A percentile compares a stretch with the other conserved stretches of the same genome.
Evolutionary conservation across 306 rosid species (phyloP).

Genomic region (Hippophae rhamnoides): DNA sequence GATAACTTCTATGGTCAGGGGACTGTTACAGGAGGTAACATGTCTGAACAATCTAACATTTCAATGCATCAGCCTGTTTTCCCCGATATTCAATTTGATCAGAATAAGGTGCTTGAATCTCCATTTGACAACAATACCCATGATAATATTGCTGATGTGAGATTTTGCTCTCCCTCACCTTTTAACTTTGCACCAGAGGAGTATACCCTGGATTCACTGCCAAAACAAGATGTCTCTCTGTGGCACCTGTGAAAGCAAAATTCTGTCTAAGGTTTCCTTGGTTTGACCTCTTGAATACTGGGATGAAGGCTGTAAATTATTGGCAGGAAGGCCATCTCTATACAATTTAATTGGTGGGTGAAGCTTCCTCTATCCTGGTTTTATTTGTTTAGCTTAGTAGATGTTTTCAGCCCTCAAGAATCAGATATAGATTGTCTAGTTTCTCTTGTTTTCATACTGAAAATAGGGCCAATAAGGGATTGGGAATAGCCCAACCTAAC

Average conservation of each 20-base stretch:
- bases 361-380: too few species aligned
- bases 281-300: too few species aligned
- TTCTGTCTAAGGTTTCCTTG: too few species aligned
- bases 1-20: conserved; percentile 23
- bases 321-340: too few species aligned
- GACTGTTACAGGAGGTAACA: conserved; percentile 15
- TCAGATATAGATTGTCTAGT: too few species aligned
- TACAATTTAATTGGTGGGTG: too few species aligned
- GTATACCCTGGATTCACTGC: conserved; percentile 21
- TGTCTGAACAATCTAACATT: conserved; percentile 11
- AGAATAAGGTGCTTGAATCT: conserved; percentile 26
- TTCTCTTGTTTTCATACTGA: too few species aligned
- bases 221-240: conserved; percentile 31
- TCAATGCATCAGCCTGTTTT: conserved; percentile 18
- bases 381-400: too few species aligned
- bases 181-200: conserved; percentile 24
- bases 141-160: conserved; percentile 17
- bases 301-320: too few species aligned
- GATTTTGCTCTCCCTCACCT: conserved; percentile 35
- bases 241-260: conserved; percentile 31
- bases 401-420: too few species aligned
- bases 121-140: conserved; percentile 26
- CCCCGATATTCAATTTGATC: conserved; percentile 23
- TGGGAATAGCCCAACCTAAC: too few species aligned
- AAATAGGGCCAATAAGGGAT: too few species aligned